Percentiles rank a stretch among this genome's conserved stretches.
Conservation (phyloP, 2,329 filamentous ascomycete genomes). For the Plenodomus tracheiphilus region DNA sequence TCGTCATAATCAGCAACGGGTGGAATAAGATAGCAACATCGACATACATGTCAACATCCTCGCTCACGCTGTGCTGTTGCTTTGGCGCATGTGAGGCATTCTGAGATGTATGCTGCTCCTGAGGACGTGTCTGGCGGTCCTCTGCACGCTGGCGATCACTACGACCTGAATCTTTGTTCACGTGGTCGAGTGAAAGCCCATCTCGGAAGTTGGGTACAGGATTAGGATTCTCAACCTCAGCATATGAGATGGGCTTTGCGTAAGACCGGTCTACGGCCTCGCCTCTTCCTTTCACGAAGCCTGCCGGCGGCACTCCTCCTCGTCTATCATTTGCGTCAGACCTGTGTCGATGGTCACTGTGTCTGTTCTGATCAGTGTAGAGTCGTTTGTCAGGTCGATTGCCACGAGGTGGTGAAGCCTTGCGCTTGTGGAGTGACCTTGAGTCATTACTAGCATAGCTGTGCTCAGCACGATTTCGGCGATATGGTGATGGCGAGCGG, state of each 20-base stretch:
- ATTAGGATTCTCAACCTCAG: conserved; percentile 50
- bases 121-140: conserved; percentile 6
- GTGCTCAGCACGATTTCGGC: conserved; percentile 26
- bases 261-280: conserved; percentile 14
- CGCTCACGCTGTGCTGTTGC: conserved; percentile 6
- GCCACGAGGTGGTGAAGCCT: conserved; percentile 46
- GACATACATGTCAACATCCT: conserved; percentile 26
- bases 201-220: conserved; percentile 24
- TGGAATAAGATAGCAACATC: background rate
- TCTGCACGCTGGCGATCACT: conserved; percentile 1
- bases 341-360: conserved; percentile 64
- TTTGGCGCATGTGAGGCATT: conserved; percentile 2
- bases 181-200: conserved; percentile 9
- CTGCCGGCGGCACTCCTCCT: conserved; percentile 3
- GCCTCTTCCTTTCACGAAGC: conserved; percentile 12
- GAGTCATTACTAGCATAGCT: conserved; percentile 26
- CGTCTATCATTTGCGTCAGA: conserved; percentile 62
- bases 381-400: conserved; percentile 61
- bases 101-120: conserved; percentile 8
- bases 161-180: conserved; percentile 1
- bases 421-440: conserved; percentile 45
- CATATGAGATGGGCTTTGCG: conserved; percentile 34
- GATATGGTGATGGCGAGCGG: conserved; percentile 36
- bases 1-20: conserved; percentile 8
- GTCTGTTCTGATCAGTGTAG: conserved; percentile 36